Conservation (phyloP, 352 stramenopile genomes). For the Peronosclerospora sorghi region DNA sequence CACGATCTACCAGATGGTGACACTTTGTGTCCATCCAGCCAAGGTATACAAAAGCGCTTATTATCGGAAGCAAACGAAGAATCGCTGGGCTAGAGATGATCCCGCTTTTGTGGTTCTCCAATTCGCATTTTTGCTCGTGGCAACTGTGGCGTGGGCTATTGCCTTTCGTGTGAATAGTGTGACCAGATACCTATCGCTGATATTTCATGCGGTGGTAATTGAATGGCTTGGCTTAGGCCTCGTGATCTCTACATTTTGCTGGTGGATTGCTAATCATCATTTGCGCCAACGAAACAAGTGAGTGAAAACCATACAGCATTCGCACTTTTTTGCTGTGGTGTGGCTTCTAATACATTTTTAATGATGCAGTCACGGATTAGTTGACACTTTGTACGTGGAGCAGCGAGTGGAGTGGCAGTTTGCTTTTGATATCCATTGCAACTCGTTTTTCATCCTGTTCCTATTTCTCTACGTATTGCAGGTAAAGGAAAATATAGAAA, state of each 20-base stretch:
- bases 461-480: constrained; percentile 91
- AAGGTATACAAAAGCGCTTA: constrained; percentile 86
- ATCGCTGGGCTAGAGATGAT: constrained; percentile 96
- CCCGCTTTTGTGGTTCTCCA: constrained; percentile 95
- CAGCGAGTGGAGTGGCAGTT: constrained; percentile 99
- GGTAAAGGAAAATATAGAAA: constrained; percentile 14
- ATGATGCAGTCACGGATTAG: constrained; percentile 41
- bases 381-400: constrained; percentile 85
- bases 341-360: neutral
- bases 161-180: constrained; percentile 51
- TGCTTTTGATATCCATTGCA: constrained; percentile 99
- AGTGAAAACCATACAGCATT: neutral
- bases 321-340: too few relatives aligned
- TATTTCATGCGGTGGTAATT: constrained; percentile 72
- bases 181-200: constrained; percentile 42
- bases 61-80: constrained; percentile 93
- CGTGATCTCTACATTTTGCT: constrained; percentile 55
- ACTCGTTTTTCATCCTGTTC: constrained; percentile 97
- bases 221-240: constrained; percentile 75
- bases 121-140: constrained; percentile 83
- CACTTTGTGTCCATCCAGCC: constrained; percentile 65
- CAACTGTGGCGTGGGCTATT: constrained; percentile 69
- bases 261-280: constrained; percentile 65
- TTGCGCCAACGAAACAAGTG: constrained; percentile 51
- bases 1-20: constrained; percentile 86